Base-by-base conservation (phyloP, 2,329 filamentous ascomycete species). In the Verticillium albo-atrum region DNA sequence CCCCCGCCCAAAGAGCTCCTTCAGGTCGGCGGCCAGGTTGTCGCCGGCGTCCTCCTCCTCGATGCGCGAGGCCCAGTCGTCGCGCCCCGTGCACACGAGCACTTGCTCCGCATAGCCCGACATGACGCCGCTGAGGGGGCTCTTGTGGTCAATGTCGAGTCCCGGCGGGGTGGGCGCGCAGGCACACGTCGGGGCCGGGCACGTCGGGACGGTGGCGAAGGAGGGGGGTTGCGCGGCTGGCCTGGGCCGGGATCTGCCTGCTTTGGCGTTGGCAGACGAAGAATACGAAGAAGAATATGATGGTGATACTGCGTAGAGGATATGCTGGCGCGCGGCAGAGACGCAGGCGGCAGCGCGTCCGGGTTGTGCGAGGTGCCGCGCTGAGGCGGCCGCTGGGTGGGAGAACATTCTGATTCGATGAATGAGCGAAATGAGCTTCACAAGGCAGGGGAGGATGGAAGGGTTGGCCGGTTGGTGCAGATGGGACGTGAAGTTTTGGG, bases 1-100 rank as follows among this genome's bases (percentile, higher is more conserved):
- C 3, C 86, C 85, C 7, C 87, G 79, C 3, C 88, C 88, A 63
- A 91, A 75, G 35, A 91, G 70, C 65, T 84, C 81, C 71, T 91
- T 94, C 60, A 97, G 72, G 58, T 90, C 87, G 37, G 88, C 86
- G 6, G 88, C 86, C 20, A 93, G 72, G 65, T 88, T 88, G 65
- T 86, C 82, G 17, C 78, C 84, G 68, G 74, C 82, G 66, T 88
- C 85, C 61, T 96, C 92, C 53, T 96, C 88, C 71, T 96, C 92
- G 63, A 97, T 96, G 60, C 85, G 84, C 68, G 89, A 93, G 28
- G 82, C 79, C 93, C 93, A 97, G 75, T 96, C 90, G 30, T 82
- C 76, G 62, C 86, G 85, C 4, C 91, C 92, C 0, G 92, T 96
- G 63, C 89, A 93, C 15, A 97, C 81, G 10, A 98, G 74, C 3